These are phyloP conservation scores for Microascus cirrosus DNA, from an alignment of 2,329 filamentous ascomycete species.

Conservation along the genomic window DNA sequence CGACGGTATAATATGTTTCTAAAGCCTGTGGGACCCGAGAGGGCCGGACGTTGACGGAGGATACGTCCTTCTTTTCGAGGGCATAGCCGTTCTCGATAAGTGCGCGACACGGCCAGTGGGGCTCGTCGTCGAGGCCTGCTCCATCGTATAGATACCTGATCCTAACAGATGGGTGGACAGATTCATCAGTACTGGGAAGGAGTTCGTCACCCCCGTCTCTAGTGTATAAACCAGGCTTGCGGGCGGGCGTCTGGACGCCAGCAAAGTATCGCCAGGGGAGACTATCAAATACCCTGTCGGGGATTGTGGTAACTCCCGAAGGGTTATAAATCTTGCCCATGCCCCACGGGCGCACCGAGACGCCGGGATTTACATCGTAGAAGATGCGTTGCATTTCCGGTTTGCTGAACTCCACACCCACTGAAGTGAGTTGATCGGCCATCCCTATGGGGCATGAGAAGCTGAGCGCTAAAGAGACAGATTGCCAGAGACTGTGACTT, in stretches of 20 bases:
- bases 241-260: neutral
- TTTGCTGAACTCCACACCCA: slow-evolving; percentile 37
- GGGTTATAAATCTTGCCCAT: slow-evolving; percentile 11
- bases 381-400: slow-evolving; percentile 24
- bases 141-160: slow-evolving; percentile 19
- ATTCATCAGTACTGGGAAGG: slow-evolving; percentile 13
- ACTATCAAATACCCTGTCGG: slow-evolving; percentile 4
- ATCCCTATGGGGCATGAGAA: too few species aligned
- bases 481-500: too few species aligned
- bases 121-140: slow-evolving; percentile 16
- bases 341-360: slow-evolving; percentile 8
- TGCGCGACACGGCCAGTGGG: slow-evolving; percentile 11
- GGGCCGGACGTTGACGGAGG: neutral
- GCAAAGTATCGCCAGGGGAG: neutral
- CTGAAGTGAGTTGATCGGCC: slow-evolving; percentile 26
- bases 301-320: neutral
- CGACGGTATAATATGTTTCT: neutral
- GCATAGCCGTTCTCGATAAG: slow-evolving; percentile 8
- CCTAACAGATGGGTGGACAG: slow-evolving; percentile 18
- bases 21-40: neutral
- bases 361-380: slow-evolving; percentile 12
- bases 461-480: neutral
- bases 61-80: slow-evolving; percentile 3
- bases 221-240: slow-evolving; percentile 13
- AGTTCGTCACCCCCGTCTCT: slow-evolving; percentile 5